phyloP scores from a whole-genome alignment of 768 basidiomycete genomes.

The Candolleomyces aberdarensis region DNA sequence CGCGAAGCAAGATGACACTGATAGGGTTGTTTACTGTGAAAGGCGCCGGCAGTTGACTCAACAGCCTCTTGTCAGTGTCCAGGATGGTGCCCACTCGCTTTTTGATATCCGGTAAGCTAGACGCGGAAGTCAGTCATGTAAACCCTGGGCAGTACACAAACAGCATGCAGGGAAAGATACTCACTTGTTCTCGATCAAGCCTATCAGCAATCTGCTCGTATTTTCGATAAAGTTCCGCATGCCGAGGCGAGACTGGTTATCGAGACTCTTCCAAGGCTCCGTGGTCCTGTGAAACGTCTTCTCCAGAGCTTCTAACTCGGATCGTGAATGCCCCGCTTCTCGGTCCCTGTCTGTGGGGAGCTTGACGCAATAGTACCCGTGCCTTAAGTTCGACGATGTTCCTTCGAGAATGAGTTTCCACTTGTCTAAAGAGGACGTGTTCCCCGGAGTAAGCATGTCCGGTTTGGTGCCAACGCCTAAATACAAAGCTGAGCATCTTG shows the following conservation, averaged over 20 bases:
- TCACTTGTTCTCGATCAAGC: constrained; percentile 50
- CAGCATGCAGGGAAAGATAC: constrained; percentile 13
- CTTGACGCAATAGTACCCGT: constrained; percentile 68
- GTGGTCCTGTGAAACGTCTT: constrained; percentile 43
- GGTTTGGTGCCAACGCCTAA: constrained; percentile 71
- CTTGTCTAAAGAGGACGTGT: constrained; percentile 31
- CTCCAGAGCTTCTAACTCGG: constrained; percentile 35
- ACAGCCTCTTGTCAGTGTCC: too few species aligned
- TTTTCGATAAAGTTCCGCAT: constrained; percentile 48
- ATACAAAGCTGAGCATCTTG: too few species aligned
- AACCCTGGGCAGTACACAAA: too few species aligned
- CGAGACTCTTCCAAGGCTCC: constrained; percentile 49
- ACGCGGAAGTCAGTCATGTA: too few species aligned
- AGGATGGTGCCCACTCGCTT: too few species aligned
- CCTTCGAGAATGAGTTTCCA: constrained; percentile 58
- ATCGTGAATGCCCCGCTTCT: constrained; percentile 27
- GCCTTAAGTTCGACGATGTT: constrained; percentile 38
- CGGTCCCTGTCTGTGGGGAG: constrained; percentile 61
- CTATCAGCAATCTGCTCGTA: constrained; percentile 49
- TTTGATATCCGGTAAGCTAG: too few species aligned
- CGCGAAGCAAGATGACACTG: too few species aligned
- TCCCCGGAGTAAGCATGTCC: constrained; percentile 47
- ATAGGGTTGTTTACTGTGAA: too few species aligned
- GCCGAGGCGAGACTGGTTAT: constrained; percentile 49
- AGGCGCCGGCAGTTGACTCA: too few species aligned